These are phyloP conservation scores for Penicillium olsonii DNA, from an alignment of 2,329 filamentous ascomycete species.

Conservation along the genomic window DNA sequence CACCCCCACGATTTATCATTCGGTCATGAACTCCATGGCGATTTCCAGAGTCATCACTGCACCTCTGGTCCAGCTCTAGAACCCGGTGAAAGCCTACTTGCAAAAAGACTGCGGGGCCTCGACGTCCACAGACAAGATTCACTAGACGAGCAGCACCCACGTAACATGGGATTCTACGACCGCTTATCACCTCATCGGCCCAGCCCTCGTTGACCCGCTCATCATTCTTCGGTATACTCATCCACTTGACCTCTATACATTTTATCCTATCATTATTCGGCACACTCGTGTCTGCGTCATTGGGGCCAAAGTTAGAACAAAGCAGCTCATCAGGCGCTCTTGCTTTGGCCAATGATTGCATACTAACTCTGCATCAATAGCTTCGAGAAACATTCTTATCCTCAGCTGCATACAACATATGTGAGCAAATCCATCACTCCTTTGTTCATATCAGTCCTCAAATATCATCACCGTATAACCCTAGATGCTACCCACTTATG, in stretches of 20 bases:
- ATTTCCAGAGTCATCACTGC: conserved; percentile 60
- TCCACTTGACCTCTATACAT: background rate
- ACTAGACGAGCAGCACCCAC: conserved; percentile 12
- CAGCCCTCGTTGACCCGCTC: background rate
- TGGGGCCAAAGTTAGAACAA: background rate
- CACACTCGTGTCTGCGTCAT: background rate
- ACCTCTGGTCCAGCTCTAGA: conserved; percentile 33
- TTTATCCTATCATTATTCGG: conserved; percentile 5
- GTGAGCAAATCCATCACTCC: background rate
- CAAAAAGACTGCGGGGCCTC: conserved; percentile 66
- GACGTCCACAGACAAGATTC: conserved; percentile 48
- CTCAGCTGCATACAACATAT: background rate
- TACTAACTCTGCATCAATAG: conserved; percentile 13
- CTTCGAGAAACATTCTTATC: background rate
- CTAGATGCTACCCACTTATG: no score
- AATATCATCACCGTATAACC: no score
- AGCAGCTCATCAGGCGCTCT: conserved; percentile 3
- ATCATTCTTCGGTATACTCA: conserved; percentile 1
- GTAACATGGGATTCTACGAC: background rate
- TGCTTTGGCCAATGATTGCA: conserved; percentile 1
- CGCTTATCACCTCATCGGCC: background rate
- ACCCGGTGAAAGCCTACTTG: conserved; percentile 67
- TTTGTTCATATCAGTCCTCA: background rate
- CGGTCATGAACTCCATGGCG: conserved; percentile 71
- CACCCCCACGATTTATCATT: conserved; percentile 33